These are phyloP conservation scores for Zygosaccharomyces sapae DNA, from an alignment of 1,139 yeast genomes.

Conservation along the genomic window DNA sequence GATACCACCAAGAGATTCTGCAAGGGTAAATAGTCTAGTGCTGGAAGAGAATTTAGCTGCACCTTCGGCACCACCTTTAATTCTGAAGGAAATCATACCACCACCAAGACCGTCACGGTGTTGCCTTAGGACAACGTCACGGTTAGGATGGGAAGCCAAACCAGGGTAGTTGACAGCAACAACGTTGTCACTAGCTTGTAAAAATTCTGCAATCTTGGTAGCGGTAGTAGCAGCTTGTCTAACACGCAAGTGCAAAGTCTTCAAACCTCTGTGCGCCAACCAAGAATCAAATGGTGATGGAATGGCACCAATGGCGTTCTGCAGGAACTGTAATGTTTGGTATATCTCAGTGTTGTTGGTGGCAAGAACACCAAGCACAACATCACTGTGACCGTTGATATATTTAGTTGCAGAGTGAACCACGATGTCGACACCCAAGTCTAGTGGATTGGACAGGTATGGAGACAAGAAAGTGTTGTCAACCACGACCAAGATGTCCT, in stretches of 20 bases:
- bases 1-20: conserved; percentile 88
- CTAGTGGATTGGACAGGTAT: conserved; percentile 80
- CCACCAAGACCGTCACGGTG: conserved; percentile 87
- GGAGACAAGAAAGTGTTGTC: conserved; percentile 96
- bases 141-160: conserved; percentile 59
- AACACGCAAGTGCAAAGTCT: conserved; percentile 79
- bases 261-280: conserved; percentile 90
- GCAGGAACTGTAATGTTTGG: conserved; percentile 68
- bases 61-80: conserved; percentile 74
- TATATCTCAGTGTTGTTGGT: conserved; percentile 60
- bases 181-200: conserved; percentile 50
- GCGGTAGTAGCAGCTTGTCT: conserved; percentile 67
- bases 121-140: conserved; percentile 62
- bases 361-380: conserved; percentile 80
- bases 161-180: conserved; percentile 80
- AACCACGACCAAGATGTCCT: conserved; percentile 63
- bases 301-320: conserved; percentile 83
- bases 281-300: conserved; percentile 90
- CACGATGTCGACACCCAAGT: conserved; percentile 80
- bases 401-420: conserved; percentile 88
- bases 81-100: conserved; percentile 87
- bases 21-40: conserved; percentile 76
- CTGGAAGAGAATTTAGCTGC: conserved; percentile 71
- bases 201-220: conserved; percentile 64
- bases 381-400: conserved; percentile 91